Percentiles rank a stretch among this genome's conserved stretches.
These are phyloP conservation scores for Annulohypoxylon nitens DNA, from an alignment of 495 filamentous ascomycete species.

Conservation along the genomic window DNA sequence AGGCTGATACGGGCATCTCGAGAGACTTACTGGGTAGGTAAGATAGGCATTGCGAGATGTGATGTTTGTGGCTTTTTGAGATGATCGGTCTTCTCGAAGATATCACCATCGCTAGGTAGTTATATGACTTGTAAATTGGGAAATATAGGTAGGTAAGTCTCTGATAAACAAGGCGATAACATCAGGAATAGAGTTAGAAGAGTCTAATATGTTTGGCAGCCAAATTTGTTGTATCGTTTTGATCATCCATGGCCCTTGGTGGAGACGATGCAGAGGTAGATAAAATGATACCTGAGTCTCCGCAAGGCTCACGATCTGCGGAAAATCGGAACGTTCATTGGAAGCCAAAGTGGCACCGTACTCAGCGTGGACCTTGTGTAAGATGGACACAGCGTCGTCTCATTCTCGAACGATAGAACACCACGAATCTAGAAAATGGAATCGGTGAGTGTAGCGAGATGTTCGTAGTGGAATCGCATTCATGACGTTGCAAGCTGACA, in stretches of 20 bases:
- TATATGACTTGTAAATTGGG: not conserved
- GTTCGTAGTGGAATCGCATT: not conserved
- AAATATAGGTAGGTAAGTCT: not conserved
- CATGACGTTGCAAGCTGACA: slow-evolving; percentile 7
- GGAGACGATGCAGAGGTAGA: not conserved
- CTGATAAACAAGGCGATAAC: not conserved
- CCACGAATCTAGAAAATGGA: slow-evolving; percentile 3
- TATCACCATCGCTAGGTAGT: not conserved
- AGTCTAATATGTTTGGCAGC: not conserved
- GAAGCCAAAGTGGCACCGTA: not conserved
- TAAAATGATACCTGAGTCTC: not conserved
- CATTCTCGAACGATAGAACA: slow-evolving; percentile 8
- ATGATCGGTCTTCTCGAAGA: not conserved
- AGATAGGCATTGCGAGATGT: not conserved
- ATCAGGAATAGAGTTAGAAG: not conserved
- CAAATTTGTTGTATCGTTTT: not conserved
- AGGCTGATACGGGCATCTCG: not conserved
- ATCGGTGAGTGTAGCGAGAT: not conserved
- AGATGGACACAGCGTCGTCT: not conserved
- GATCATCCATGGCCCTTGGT: not conserved
- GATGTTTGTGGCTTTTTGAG: not conserved
- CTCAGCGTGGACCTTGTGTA: not conserved
- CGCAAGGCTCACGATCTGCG: not conserved
- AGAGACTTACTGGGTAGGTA: not conserved
- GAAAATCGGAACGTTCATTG: not conserved